Base-by-base conservation (phyloP, 345 rosid species). In the Triadica sebifera region DNA sequence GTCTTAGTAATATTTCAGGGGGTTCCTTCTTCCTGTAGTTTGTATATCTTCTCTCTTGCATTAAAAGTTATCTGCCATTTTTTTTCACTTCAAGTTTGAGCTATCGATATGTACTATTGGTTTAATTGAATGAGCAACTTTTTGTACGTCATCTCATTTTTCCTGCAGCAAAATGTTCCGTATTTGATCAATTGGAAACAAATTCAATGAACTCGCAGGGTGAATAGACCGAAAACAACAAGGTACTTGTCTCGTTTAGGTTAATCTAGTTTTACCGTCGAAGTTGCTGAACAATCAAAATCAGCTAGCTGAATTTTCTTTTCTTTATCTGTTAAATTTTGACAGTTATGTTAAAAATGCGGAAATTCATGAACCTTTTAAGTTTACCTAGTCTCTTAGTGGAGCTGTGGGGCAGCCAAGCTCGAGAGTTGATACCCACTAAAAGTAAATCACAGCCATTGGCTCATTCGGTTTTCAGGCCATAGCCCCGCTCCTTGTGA, bases 11-110 rank as follows among this genome's bases (percentile, higher is more conserved):
- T 41, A n/a, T 17, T 39, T 53, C 57, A 19, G 45, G 58, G 55
- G 60, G 51, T 6, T 55, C 3, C 34, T 1, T 29, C 71, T 10
- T 39, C 67, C 61, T 51, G 67, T 72, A 72, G 63, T 57, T 39
- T 82, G 80, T 80, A 80, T 56, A 75, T 75, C 51, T 52, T 66
- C 24, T 75, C 45, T 70, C 15, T 56, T 65, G 72, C 45, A 72
- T 81, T 78, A 63, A 79, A 77, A 51, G 7, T 20, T 20, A 50
- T 8, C 45, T 25, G 0, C 38, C 34, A 1, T n/a, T 19, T 55
- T 57, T 7, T 16, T 29, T 24, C 6, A 38, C 13, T 2, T 15
- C n/a, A 0, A 5, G 16, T 29, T 12, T 1, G 9, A 12, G n/a
- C 0, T 58, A 43, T 46, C 53, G 3, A 22, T 9, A 3, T 62